Base-by-base conservation (phyloP, 1,284 basidiomycete genomes). In the Vanrija pseudolonga region DNA sequence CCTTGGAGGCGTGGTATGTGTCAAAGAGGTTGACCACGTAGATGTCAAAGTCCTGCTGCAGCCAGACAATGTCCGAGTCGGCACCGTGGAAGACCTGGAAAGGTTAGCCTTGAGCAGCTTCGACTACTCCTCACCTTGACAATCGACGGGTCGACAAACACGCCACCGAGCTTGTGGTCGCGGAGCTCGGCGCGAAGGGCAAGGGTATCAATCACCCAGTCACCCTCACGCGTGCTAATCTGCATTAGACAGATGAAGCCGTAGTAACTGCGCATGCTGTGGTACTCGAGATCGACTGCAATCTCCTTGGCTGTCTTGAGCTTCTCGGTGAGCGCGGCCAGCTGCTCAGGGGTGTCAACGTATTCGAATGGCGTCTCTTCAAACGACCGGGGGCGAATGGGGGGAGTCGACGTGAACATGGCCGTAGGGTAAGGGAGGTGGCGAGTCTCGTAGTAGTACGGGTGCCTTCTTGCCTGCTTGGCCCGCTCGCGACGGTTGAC, bases 231-330 rank as follows among this genome's bases (percentile, higher is more conserved):
- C 2, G 90, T 92, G 63, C 88, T 92, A 62, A 95, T 82, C 74
- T 96, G 95, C 85, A 98, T 94, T 55, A 98, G 78, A 67, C 93
- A 97, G 12, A 95, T 82, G 65, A 98, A 89, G 0, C 96, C 95
- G 19, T 79, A 77, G 73, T 89, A 98, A 4, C 86, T 85, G 45
- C 92, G 82, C 66, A 87, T 89, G 61, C 83, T 86, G 78, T 98
- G 93, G 69, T 97, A 88, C 74, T 98, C 95, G 44, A 98, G 79
- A 74, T 98, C 95, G 38, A 98, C 82, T 1, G 95, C 95, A 50
- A 98, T 85, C 73, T 96, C 93, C 42, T 77, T 79, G n/a, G 82
- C 82, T 12, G 76, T 70, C 38, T 83, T 81, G 17, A 94, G 79
- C 51, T 81, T 80, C n/a, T 82, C 80, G 4, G 90, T 78, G 82